Conservation (phyloP, 192 early-diverging fungal species). For the Coemansia sp. region DNA sequence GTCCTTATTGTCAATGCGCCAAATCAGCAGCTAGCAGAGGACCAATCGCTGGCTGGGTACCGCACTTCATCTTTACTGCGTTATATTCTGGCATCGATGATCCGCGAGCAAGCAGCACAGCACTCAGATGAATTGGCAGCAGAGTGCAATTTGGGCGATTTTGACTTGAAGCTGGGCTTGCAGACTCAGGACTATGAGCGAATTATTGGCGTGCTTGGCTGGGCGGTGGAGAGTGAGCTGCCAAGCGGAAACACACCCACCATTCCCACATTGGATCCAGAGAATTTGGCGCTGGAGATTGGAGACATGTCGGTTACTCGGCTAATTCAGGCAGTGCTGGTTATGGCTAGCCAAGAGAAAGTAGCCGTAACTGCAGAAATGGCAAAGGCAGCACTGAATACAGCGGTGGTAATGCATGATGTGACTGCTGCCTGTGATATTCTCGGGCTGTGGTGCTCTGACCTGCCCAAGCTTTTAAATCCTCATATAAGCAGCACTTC, state of each 20-base stretch:
- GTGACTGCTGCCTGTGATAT: slow-evolving; percentile 31
- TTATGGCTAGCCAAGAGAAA: slow-evolving; percentile 23
- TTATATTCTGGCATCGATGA: slow-evolving; percentile 7
- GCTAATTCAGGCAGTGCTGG: slow-evolving; percentile 23
- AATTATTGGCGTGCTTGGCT: slow-evolving; percentile 11
- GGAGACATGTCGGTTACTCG: slow-evolving; percentile 11
- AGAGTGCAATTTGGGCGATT: not conserved
- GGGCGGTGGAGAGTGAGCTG: slow-evolving; percentile 1
- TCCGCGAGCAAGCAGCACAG: slow-evolving; percentile 1
- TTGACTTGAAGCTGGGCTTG: slow-evolving; percentile 14
- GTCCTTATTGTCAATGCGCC: slow-evolving; percentile 14
- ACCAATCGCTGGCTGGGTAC: slow-evolving; percentile 11
- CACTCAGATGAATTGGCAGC: not conserved
- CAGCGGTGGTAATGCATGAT: slow-evolving; percentile 15
- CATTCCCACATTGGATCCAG: not conserved
- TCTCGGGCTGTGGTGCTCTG: slow-evolving; percentile 17
- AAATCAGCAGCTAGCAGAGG: not conserved
- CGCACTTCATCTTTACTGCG: slow-evolving; percentile 13
- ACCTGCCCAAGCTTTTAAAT: slow-evolving; percentile 30
- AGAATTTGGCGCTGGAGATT: slow-evolving; percentile 16
- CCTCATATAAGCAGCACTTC: slow-evolving; percentile 1
- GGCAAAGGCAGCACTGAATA: slow-evolving; percentile 15
- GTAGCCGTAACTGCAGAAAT: slow-evolving; percentile 1
- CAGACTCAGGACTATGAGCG: slow-evolving; percentile 13
- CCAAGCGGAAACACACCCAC: slow-evolving; percentile 19